Percentiles rank a stretch among this genome's conserved stretches.
Evolutionary conservation across 2,329 filamentous ascomycete genomes (phyloP).

Genomic region (Pestalotiopsis sp.): DNA sequence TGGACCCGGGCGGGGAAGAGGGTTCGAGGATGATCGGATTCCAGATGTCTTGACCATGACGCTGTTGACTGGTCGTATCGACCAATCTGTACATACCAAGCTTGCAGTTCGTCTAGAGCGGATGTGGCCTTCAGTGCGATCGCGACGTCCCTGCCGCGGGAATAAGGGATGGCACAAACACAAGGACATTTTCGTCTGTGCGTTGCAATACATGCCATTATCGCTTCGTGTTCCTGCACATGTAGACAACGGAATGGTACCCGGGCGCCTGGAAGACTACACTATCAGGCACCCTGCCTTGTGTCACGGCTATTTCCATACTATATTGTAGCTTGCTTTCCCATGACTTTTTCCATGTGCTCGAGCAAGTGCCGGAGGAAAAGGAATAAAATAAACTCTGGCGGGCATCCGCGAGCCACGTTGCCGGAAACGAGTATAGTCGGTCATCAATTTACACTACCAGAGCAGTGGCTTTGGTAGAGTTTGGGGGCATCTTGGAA

Average conservation of each 20-base stretch:
- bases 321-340: neutral
- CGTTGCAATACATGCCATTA: neutral
- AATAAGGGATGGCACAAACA: neutral
- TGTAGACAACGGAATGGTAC: neutral
- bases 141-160: neutral
- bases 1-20: neutral
- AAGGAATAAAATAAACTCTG: neutral
- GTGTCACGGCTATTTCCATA: neutral
- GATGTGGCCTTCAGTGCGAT: neutral
- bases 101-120: neutral
- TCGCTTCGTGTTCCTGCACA: neutral
- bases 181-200: neutral
- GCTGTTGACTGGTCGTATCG: neutral
- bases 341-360: neutral
- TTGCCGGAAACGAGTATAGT: neutral
- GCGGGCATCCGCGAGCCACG: neutral
- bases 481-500: neutral
- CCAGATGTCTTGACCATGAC: neutral
- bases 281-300: neutral
- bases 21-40: neutral
- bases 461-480: neutral
- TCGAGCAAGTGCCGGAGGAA: neutral
- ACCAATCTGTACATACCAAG: neutral
- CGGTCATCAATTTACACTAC: neutral
- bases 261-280: neutral